Evolutionary conservation across 2,329 filamentous ascomycete species (phyloP).

Genomic region (Ophiocordyceps camponoti-saundersi): DNA sequence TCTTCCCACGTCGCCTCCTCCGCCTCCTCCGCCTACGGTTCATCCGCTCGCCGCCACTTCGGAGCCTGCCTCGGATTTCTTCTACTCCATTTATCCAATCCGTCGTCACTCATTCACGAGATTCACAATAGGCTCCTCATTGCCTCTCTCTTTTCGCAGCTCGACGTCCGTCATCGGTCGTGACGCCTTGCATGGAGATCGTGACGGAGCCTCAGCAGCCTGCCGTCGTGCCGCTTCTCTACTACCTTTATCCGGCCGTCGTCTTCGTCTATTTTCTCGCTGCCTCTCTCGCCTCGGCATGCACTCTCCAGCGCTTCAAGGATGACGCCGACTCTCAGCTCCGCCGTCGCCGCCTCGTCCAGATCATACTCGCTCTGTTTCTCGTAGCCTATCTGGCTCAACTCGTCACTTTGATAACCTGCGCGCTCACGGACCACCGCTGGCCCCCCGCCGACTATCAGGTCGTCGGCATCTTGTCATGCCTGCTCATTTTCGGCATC

Average conservation of each 20-base stretch:
- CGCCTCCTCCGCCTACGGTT: no score
- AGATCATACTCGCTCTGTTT: slow-evolving; percentile 26
- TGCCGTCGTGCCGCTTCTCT: slow-evolving; percentile 25
- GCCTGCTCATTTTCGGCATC: slow-evolving; percentile 45
- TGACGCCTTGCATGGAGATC: slow-evolving; percentile 6
- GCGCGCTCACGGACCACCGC: slow-evolving; percentile 14
- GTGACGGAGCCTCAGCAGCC: slow-evolving; percentile 3
- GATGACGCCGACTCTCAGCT: slow-evolving; percentile 4
- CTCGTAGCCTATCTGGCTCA: slow-evolving; percentile 31
- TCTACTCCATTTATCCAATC: background rate
- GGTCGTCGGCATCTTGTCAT: slow-evolving; percentile 42
- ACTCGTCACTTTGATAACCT: slow-evolving; percentile 20
- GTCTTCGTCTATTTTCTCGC: slow-evolving; percentile 40
- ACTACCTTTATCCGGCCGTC: slow-evolving; percentile 40
- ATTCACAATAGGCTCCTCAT: no score
- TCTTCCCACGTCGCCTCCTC: background rate
- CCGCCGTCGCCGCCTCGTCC: slow-evolving; percentile 7
- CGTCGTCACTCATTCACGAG: no score
- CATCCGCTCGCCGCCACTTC: no score
- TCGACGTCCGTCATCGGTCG: background rate
- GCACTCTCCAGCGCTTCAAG: slow-evolving; percentile 30
- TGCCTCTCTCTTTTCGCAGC: background rate
- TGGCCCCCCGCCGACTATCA: slow-evolving; percentile 29
- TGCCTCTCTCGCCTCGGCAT: slow-evolving; percentile 31
- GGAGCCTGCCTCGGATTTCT: no score